Base-by-base conservation (phyloP, 305 asterid species). In the Fraxinus albicans region DNA sequence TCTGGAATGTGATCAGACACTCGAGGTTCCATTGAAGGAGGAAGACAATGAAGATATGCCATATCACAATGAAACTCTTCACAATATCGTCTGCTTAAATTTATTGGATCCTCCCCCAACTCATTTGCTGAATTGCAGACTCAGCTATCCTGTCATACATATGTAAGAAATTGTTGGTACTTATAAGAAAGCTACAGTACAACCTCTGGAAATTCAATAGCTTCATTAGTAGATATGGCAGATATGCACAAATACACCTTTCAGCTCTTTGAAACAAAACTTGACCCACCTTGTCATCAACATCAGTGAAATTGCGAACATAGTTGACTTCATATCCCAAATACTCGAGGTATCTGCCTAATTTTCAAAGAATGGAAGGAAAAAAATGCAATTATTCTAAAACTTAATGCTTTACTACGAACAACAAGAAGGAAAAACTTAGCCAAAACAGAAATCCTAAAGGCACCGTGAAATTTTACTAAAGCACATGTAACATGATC, bases 231-330 rank as follows among this genome's bases (percentile, higher is more conserved):
- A 40, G 21, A 82, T 40, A 65, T 12, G 35, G 74, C 19, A 78
- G 21, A 23, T n/a, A 79, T 81, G 83, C 36, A 84, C 78, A 79
- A 84, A 29, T 9, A 63, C 6, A 73, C 9, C 15, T 60, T 67
- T 31, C 42, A 38, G 21, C 81, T 85, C 81, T 36, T 65, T 17
- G 55, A 78, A 63, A 25, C n/a, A 86, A 73, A 73, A 44, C 15
- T 9, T 25, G 10, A 80, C 94, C 81, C 85, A 91, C 98, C 95
- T 94, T 96, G 86, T 96, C 99, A 92, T 96, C 99, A 76, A 96
- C 98, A 89, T 96, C 98, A 4, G 98, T 96, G 91, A 96, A 94
- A 87, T 96, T 96, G 83, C 98, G 97, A 73, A 93, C 94, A 77
- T 96, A 96, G 81, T 91, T 94, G 87, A 94, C 95, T 83, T 96